These are phyloP conservation scores for Beta lomatogona DNA, from an alignment of 179 eudicot genomes.

Conservation along the genomic window DNA sequence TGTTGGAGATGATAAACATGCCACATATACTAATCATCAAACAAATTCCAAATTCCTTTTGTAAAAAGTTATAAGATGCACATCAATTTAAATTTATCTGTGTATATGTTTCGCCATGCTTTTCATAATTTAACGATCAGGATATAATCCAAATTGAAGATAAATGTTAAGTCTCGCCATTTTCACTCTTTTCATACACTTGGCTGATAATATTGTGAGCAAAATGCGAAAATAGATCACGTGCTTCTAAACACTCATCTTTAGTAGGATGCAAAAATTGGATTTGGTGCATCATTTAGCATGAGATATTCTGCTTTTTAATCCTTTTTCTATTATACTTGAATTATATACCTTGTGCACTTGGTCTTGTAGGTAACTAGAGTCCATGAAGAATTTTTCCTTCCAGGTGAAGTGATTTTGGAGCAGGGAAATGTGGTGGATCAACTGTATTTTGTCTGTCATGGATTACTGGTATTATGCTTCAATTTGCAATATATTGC, in stretches of 20 bases:
- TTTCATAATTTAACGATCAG: neutral
- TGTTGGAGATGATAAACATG: neutral
- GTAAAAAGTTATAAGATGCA: too few species aligned
- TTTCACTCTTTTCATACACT: neutral
- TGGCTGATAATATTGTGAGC: neutral
- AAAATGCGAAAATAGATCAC: neutral
- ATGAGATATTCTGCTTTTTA: neutral
- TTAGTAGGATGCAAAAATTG: neutral
- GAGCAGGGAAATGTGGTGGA: conserved; percentile 94
- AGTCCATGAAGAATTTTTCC: conserved; percentile 94
- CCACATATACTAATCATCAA: too few species aligned
- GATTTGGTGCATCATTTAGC: neutral
- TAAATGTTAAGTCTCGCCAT: neutral
- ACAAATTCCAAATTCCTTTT: too few species aligned
- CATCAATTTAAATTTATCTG: too few species aligned
- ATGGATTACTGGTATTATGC: conserved; percentile 73
- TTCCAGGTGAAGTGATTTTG: conserved; percentile 90
- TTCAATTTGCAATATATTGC: neutral
- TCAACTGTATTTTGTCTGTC: conserved; percentile 89
- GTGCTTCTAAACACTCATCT: neutral
- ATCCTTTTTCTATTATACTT: neutral
- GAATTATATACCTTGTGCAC: neutral
- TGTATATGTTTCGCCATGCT: neutral
- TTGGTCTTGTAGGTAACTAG: conserved; percentile 56
- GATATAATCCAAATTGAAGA: neutral